These are phyloP conservation scores for Clavaria fumosa DNA, from an alignment of 768 basidiomycete species.

Conservation along the genomic window DNA sequence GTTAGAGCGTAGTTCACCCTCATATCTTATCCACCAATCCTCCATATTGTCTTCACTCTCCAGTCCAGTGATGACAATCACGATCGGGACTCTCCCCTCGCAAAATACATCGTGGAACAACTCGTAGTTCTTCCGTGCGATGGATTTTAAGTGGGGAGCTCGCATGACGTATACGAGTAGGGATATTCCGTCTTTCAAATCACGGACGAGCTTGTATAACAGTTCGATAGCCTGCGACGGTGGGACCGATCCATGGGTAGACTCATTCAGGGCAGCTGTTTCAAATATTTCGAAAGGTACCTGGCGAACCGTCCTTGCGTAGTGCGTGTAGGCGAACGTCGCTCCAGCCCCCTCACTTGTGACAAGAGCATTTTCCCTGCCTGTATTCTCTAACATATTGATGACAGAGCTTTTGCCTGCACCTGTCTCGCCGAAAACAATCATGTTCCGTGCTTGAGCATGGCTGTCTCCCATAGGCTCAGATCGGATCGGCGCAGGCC, in stretches of 20 bases:
- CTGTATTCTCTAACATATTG: background rate
- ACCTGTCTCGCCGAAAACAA: background rate
- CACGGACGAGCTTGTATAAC: background rate
- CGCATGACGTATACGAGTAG: background rate
- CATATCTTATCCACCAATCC: conserved; percentile 18
- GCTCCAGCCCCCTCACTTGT: background rate
- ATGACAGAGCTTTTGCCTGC: background rate
- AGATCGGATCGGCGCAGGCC: too few species aligned
- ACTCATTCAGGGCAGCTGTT: background rate
- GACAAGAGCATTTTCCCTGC: too few species aligned
- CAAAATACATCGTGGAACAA: conserved; percentile 23
- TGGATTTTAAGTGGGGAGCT: background rate
- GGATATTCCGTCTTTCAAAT: background rate
- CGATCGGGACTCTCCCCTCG: conserved; percentile 22
- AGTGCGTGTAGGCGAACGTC: background rate
- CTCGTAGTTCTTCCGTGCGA: background rate
- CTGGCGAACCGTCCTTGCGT: background rate
- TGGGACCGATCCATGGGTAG: background rate
- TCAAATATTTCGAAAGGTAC: background rate
- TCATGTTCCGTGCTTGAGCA: too few species aligned
- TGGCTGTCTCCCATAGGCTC: too few species aligned
- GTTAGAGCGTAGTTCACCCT: conserved; percentile 12
- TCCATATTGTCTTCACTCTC: conserved; percentile 21
- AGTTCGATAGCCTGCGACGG: background rate
- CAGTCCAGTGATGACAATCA: conserved; percentile 24